A percentile compares a stretch with the other conserved stretches of the same genome.
These are phyloP conservation scores for Colletotrichum caudatum DNA, from an alignment of 2,329 filamentous ascomycete species.

Conservation along the genomic window DNA sequence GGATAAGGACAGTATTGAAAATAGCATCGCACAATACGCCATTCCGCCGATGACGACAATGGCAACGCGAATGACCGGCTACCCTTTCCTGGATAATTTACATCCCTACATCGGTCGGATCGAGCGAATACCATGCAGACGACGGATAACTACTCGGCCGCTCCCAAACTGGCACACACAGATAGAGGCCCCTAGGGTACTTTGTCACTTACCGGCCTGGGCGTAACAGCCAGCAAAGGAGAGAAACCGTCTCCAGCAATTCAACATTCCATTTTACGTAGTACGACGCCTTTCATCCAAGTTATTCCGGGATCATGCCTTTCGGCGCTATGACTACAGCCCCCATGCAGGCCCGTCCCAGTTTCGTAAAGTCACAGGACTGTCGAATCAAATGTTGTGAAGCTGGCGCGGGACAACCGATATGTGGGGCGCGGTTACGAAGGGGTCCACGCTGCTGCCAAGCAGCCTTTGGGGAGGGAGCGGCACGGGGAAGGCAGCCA, in stretches of 20 bases:
- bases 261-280: background rate
- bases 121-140: background rate
- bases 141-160: background rate
- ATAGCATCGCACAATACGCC: background rate
- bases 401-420: background rate
- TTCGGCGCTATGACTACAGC: slow-evolving; percentile 31
- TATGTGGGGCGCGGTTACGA: slow-evolving; percentile 8
- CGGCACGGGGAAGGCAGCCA: background rate
- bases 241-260: background rate
- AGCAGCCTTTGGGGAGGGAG: background rate
- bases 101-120: background rate
- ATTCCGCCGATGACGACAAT: background rate
- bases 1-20: background rate
- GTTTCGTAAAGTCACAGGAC: slow-evolving; percentile 4
- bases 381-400: slow-evolving; percentile 24
- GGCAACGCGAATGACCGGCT: too few relatives aligned
- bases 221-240: background rate
- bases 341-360: background rate
- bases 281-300: background rate
- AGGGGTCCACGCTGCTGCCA: slow-evolving; percentile 12
- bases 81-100: background rate
- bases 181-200: too few relatives aligned
- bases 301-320: slow-evolving; percentile 25
- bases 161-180: background rate
- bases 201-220: background rate